Conservation (phyloP, 306 rosid genomes). For the Corylus heterophylla region DNA sequence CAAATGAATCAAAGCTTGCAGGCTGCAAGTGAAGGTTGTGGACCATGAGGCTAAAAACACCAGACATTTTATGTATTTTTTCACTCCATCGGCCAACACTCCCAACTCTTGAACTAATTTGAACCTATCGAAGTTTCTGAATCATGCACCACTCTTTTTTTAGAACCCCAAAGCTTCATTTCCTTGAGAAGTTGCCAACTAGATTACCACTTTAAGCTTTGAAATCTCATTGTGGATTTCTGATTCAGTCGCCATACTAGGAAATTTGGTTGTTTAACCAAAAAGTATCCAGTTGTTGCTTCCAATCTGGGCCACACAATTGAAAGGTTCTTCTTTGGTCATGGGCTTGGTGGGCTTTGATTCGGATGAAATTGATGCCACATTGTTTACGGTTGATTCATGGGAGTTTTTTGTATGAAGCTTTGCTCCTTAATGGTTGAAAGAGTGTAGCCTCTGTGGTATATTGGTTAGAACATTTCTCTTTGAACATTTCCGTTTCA, state of each 20-base stretch:
- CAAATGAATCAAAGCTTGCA: not conserved
- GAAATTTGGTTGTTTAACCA: slow-evolving; percentile 25
- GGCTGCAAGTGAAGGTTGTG: not conserved
- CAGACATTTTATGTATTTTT: not conserved
- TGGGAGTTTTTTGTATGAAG: slow-evolving; percentile 14
- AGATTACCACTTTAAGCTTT: slow-evolving; percentile 35
- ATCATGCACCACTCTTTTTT: slow-evolving; percentile 21
- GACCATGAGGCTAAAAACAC: not conserved
- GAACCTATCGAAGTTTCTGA: not conserved
- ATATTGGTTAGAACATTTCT: slow-evolving; percentile 28
- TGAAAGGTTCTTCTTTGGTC: slow-evolving; percentile 35
- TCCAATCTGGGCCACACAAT: slow-evolving; percentile 29
- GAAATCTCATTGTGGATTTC: slow-evolving; percentile 33
- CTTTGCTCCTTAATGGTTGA: too few species aligned
- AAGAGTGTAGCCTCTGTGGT: too few species aligned
- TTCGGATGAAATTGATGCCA: slow-evolving; percentile 30
- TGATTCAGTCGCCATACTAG: slow-evolving; percentile 20
- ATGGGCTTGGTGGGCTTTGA: slow-evolving; percentile 30
- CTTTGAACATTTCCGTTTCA: not conserved
- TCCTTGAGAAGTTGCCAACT: not conserved
- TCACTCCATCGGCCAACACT: slow-evolving; percentile 26
- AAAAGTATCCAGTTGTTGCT: slow-evolving; percentile 29
- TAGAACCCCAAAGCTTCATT: slow-evolving; percentile 29
- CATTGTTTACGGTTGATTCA: slow-evolving; percentile 23
- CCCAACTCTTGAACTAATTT: not conserved